Percentiles rank a stretch among this genome's conserved stretches.
Conservation (phyloP, 2,329 filamentous ascomycete species). For the Paecilomyces sp. region DNA sequence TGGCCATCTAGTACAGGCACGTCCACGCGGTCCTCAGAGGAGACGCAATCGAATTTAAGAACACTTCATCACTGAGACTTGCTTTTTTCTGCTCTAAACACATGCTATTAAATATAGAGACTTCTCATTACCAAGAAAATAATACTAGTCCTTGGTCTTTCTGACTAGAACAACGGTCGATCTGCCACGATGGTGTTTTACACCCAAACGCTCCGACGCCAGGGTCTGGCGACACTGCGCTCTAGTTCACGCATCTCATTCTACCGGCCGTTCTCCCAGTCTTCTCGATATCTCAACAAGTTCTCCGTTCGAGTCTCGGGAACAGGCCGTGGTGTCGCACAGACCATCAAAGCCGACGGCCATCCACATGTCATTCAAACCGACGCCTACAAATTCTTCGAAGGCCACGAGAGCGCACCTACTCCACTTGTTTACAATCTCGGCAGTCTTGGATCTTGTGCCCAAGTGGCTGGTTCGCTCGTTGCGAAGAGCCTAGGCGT, state of each 20-base stretch:
- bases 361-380: not conserved
- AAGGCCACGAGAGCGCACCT: not conserved
- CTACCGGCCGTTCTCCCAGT: not conserved
- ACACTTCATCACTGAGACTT: not conserved
- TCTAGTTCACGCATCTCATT: not conserved
- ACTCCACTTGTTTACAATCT: not conserved
- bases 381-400: not conserved
- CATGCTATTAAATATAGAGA: not conserved
- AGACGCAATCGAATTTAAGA: not conserved
- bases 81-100: not conserved
- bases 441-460: not conserved
- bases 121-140: not conserved
- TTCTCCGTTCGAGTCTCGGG: not conserved
- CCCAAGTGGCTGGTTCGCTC: not conserved
- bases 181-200: not conserved
- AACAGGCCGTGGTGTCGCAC: not conserved
- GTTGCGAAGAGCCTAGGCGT: not conserved
- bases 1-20: not conserved
- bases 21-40: not conserved
- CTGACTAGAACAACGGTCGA: not conserved
- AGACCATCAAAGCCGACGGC: not conserved
- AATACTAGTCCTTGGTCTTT: not conserved
- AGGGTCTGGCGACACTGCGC: not conserved
- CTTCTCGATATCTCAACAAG: not conserved
- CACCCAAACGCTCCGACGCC: not conserved